phyloP scores from a whole-genome alignment of 1,284 basidiomycete genomes.

The Ganoderma lucidum region DNA sequence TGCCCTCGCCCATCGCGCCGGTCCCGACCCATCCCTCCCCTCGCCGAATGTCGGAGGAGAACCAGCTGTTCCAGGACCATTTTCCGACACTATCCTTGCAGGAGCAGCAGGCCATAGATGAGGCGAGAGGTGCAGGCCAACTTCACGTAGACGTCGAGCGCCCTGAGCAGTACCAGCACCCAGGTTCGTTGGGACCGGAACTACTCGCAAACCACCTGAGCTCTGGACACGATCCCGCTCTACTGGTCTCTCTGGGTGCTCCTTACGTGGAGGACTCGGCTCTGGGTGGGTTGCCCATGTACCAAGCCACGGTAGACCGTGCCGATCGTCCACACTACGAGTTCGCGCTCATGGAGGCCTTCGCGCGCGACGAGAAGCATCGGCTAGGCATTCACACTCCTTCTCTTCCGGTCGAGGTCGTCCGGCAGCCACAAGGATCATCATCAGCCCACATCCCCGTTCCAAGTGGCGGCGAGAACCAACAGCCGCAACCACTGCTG shows the following conservation, averaged over 20 bases:
- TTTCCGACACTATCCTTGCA: slow-evolving; percentile 51
- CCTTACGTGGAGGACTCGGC: slow-evolving; percentile 40
- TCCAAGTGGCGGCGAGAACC: slow-evolving; percentile 20
- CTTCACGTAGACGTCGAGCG: slow-evolving; percentile 27
- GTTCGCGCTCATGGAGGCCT: slow-evolving; percentile 84
- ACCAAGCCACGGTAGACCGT: slow-evolving; percentile 59
- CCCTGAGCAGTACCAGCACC: slow-evolving; percentile 37
- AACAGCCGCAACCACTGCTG: slow-evolving; percentile 13
- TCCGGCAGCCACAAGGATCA: slow-evolving; percentile 29
- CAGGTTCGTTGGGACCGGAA: slow-evolving; percentile 36
- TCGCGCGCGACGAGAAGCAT: slow-evolving; percentile 76
- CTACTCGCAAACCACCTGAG: slow-evolving; percentile 48
- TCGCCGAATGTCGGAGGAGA: slow-evolving; percentile 31
- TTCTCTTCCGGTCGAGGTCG: slow-evolving; percentile 30
- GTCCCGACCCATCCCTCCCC: slow-evolving; percentile 34
- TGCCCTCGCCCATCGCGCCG: slow-evolving; percentile 38
- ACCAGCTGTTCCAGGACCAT: slow-evolving; percentile 41
- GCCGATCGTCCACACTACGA: slow-evolving; percentile 61
- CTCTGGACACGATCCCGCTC: slow-evolving; percentile 55
- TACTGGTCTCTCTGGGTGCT: slow-evolving; percentile 48
- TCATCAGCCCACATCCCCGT: slow-evolving; percentile 26
- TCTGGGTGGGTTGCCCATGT: slow-evolving; percentile 63
- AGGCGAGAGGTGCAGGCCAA: slow-evolving; percentile 45
- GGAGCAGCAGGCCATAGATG: slow-evolving; percentile 54
- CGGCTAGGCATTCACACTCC: slow-evolving; percentile 59